Base-by-base conservation (phyloP, 352 stramenopile genomes). In the Phytophthora quininea region DNA sequence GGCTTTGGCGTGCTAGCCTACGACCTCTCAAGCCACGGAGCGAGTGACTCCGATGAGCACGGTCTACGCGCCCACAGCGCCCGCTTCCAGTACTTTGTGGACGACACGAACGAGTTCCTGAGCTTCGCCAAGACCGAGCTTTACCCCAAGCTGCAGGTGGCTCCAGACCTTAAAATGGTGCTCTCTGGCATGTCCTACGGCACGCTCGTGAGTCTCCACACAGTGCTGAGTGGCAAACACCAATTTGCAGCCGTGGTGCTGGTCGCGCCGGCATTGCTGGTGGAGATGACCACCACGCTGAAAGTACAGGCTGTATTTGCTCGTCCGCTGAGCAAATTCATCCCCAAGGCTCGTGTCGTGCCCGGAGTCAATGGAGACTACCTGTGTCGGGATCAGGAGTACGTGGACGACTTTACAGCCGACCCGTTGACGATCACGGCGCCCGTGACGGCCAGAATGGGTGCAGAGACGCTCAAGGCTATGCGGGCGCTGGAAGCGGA, bases 121-220 rank as follows among this genome's bases (percentile, higher is more conserved):
- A 37, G 59, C n/a, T 79, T 82, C 61, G 69, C 73, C 4, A 74
- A 82, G 52, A 24, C 59, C 52, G 15, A 29, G 11, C 57, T 84
- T 24, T 74, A 79, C 37, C 60, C 75, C 4, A 33, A 63, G 32
- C 62, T 69, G 27, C 53, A 56, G 11, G 10, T 40, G 45, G 61
- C 62, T 58, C 79, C 77, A 32, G 19, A 24, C 19, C 19, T 24
- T 24, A 24, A 24, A 24, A 57, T 88, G 31, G 67, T 86, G 56
- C 78, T 90, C 60, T 77, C 80, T 62, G 79, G 80, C 63, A 84
- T 82, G 43, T 86, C 75, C 27, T 89, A 84, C 64, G 82, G 82
- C 9, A 71, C 68, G 33, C 76, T 90, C 30, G 64, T 89, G 19
- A 78, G 73, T 1, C 50, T 86, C 15, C 80, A 88, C 69, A 77